A percentile compares a stretch with the other conserved stretches of the same genome.
Conservation (phyloP, 148 eudicot genomes). For the Gaultheria prostrata region DNA sequence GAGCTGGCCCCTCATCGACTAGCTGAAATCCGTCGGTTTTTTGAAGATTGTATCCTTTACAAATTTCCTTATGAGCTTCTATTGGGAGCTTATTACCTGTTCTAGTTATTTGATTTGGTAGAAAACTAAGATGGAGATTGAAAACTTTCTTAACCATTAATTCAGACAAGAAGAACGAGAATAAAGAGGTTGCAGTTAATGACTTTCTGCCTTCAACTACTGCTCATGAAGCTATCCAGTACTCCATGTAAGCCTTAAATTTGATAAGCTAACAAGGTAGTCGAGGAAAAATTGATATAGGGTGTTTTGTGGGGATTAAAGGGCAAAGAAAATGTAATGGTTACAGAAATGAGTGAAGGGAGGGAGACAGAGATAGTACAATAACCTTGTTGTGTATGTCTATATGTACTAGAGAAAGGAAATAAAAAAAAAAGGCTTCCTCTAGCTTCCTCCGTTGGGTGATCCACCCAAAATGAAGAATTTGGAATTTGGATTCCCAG, state of each 20-base stretch:
- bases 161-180: constrained; percentile 72
- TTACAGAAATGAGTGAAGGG: background rate
- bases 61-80: background rate
- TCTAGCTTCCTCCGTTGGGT: background rate
- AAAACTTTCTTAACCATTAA: constrained; percentile 23
- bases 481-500: background rate
- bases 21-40: constrained; percentile 77
- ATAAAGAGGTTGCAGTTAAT: constrained; percentile 59
- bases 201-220: constrained; percentile 55
- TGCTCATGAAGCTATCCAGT: constrained; percentile 62
- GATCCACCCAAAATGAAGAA: background rate
- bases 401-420: background rate
- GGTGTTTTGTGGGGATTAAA: background rate
- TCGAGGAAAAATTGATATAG: background rate
- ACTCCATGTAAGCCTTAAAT: constrained; percentile 61
- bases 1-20: constrained; percentile 83
- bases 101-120: background rate
- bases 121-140: background rate
- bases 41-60: constrained; percentile 80
- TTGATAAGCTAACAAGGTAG: background rate
- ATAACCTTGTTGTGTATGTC: too few relatives aligned
- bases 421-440: background rate
- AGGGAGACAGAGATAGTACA: background rate
- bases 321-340: background rate
- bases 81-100: background rate